phyloP scores from a whole-genome alignment of 441 rosid genomes.

The Raphanus hybrid region DNA sequence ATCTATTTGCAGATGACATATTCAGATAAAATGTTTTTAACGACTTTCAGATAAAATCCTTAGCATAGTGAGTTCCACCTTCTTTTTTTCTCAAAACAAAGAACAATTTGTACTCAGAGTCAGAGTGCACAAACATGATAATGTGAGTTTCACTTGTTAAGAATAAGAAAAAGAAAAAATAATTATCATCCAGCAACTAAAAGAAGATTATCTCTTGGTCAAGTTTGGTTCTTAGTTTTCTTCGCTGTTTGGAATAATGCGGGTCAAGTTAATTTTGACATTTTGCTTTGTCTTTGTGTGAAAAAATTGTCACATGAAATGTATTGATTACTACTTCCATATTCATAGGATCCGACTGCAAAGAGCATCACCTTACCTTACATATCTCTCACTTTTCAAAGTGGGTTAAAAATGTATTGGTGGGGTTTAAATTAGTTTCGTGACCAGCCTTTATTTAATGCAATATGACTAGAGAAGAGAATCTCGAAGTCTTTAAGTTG shows the following conservation, averaged over 20 bases:
- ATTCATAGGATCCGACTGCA: slow-evolving; percentile 38
- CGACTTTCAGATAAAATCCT: not conserved
- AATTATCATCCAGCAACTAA: not conserved
- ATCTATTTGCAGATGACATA: not conserved
- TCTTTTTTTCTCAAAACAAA: not conserved
- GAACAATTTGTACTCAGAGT: not conserved
- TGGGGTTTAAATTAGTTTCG: slow-evolving; percentile 16
- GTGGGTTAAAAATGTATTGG: slow-evolving; percentile 9
- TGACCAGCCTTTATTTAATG: slow-evolving; percentile 20
- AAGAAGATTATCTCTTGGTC: slow-evolving; percentile 7
- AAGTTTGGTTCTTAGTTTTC: not conserved
- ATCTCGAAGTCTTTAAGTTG: slow-evolving; percentile 10
- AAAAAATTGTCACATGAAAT: slow-evolving; percentile 24
- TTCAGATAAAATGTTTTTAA: not conserved
- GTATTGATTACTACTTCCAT: slow-evolving; percentile 27
- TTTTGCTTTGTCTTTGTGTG: slow-evolving; percentile 23
- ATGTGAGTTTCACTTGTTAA: not conserved
- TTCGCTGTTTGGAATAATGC: slow-evolving; percentile 7
- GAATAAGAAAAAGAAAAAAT: not conserved
- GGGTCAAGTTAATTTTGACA: slow-evolving; percentile 14
- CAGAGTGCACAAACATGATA: not conserved
- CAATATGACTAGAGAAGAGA: slow-evolving; percentile 25
- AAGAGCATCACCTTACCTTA: slow-evolving; percentile 22
- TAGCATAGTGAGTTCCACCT: not conserved
- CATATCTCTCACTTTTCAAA: slow-evolving; percentile 16